Percentiles rank a stretch among this genome's conserved stretches.
Evolutionary conservation across 305 asterid genomes (phyloP).

Genomic region (Fraxinus xanthoxyloides): DNA sequence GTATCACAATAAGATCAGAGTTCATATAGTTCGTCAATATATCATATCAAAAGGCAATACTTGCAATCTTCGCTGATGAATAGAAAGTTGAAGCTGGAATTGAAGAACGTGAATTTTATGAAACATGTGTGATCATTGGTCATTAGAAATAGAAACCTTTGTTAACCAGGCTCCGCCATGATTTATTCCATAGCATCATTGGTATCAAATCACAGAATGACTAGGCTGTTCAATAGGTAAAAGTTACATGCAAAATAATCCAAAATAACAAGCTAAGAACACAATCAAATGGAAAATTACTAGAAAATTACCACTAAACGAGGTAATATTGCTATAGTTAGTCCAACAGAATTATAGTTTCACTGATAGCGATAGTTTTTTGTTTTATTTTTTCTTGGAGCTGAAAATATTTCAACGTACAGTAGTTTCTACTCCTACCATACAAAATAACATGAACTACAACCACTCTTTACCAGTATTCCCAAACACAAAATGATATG

Average conservation of each 20-base stretch:
- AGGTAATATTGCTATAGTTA: neutral
- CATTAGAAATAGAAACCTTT: neutral
- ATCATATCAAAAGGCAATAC: neutral
- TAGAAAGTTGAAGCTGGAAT: neutral
- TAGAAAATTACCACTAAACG: neutral
- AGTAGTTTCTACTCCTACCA: slow-evolving; percentile 6
- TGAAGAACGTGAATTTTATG: neutral
- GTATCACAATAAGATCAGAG: neutral
- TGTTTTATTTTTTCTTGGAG: neutral
- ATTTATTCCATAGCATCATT: neutral
- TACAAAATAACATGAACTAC: neutral
- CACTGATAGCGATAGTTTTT: neutral
- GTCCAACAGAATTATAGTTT: neutral
- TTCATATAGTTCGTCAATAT: slow-evolving; percentile 3
- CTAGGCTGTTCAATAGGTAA: neutral
- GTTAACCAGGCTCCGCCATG: neutral
- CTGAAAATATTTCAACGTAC: neutral
- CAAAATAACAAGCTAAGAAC: neutral
- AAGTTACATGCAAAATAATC: neutral
- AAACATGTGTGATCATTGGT: neutral
- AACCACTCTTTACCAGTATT: neutral
- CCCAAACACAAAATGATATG: slow-evolving; percentile 2
- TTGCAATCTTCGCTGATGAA: neutral
- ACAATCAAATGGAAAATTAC: neutral
- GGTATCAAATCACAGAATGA: neutral